Evolutionary conservation across 805 yeast species (phyloP).

Genomic region (Kodamaea nitidulidarum): DNA sequence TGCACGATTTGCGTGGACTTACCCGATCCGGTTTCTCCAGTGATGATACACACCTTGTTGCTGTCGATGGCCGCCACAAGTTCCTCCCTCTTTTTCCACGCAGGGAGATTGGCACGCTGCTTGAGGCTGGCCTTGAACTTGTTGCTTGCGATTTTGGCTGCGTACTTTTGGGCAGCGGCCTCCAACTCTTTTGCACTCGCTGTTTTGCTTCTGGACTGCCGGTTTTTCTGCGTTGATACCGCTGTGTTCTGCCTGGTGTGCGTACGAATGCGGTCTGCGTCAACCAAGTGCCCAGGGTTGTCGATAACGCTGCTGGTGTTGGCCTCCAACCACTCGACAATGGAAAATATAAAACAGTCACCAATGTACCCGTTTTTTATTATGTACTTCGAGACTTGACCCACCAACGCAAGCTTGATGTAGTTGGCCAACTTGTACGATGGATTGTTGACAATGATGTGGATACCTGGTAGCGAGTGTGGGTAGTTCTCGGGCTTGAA

Average conservation of each 20-base stretch:
- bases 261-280: conserved; percentile 1
- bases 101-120: conserved; percentile 65
- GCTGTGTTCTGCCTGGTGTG: not conserved
- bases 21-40: conserved; percentile 98
- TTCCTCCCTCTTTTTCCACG: conserved; percentile 65
- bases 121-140: conserved; percentile 32
- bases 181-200: not conserved
- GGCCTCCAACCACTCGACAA: conserved; percentile 77
- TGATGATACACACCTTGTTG: conserved; percentile 68
- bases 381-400: conserved; percentile 44
- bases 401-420: conserved; percentile 55
- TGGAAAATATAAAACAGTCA: conserved; percentile 60
- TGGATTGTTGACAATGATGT: conserved; percentile 36
- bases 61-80: conserved; percentile 53
- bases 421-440: conserved; percentile 62
- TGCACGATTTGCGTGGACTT: conserved; percentile 94
- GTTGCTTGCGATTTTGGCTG: not conserved
- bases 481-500: conserved; percentile 52
- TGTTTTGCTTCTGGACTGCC: not conserved
- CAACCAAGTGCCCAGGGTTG: conserved; percentile 67
- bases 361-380: conserved; percentile 51
- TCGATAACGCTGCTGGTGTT: conserved; percentile 54
- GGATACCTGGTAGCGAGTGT: conserved; percentile 62
- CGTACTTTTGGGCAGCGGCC: conserved; percentile 5
- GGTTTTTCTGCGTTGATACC: not conserved